Evolutionary conservation across 83 land plant species (phyloP).

Genomic region (Diphasiastrum complanatum): DNA sequence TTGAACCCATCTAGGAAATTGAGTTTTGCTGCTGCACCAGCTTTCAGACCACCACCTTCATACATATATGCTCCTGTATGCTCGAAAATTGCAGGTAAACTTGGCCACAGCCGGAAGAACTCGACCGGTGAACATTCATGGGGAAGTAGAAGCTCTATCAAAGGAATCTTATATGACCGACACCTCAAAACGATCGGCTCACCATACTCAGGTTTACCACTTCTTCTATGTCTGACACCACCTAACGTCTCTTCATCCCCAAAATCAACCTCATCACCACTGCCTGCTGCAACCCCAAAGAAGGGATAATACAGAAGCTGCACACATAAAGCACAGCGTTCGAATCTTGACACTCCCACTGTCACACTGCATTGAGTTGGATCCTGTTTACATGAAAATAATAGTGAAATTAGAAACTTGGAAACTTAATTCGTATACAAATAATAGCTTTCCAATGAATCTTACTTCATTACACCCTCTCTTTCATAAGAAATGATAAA

Average conservation of each 20-base stretch:
- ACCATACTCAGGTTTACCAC: conserved; percentile 63
- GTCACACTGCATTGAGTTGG: conserved; percentile 85
- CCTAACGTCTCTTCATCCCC: conserved; percentile 64
- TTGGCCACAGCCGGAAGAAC: conserved; percentile 94
- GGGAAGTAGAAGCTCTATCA: conserved; percentile 83
- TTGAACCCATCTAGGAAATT: conserved; percentile 82
- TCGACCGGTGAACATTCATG: conserved; percentile 88
- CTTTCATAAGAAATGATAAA: too few relatives aligned
- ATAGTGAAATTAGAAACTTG: neutral
- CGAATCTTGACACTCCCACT: conserved; percentile 83
- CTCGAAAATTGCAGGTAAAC: conserved; percentile 92
- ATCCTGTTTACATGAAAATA: conserved; percentile 48
- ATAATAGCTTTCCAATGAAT: neutral
- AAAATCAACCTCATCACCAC: conserved; percentile 59
- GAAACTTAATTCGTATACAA: neutral
- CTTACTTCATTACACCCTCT: too few relatives aligned
- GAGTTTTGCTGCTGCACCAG: conserved; percentile 71
- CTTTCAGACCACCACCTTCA: conserved; percentile 88
- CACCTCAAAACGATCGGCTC: conserved; percentile 90
- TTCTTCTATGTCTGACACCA: conserved; percentile 55
- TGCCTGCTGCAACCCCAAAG: conserved; percentile 57
- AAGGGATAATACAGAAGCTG: conserved; percentile 92
- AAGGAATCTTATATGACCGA: conserved; percentile 79
- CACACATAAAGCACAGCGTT: conserved; percentile 89
- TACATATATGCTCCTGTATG: conserved; percentile 80